These are phyloP conservation scores for Chaetomiaceae sp. DNA, from an alignment of 2,329 filamentous ascomycete species.

Conservation along the genomic window DNA sequence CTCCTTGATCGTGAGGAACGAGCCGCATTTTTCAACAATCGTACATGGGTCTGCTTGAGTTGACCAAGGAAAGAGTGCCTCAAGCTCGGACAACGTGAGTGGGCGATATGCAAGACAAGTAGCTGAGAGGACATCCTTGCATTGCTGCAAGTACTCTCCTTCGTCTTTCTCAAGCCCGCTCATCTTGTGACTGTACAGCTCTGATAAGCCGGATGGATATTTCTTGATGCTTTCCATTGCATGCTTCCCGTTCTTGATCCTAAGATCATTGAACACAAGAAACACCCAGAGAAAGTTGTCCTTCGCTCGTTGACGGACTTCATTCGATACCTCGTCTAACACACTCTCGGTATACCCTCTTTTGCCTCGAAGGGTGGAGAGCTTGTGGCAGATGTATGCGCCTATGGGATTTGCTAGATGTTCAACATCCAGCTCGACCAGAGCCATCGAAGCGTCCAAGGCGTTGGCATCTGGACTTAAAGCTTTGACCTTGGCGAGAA, in stretches of 20 bases:
- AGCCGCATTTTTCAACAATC: constrained; percentile 27
- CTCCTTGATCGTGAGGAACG: constrained; percentile 27
- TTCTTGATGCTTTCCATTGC: constrained; percentile 15
- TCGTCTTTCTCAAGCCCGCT: constrained; percentile 8
- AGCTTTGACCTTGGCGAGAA: not conserved
- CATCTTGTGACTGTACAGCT: constrained; percentile 27
- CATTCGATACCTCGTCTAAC: constrained; percentile 7
- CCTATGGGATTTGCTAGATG: constrained; percentile 12
- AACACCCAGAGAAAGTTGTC: constrained; percentile 36
- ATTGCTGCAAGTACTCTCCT: constrained; percentile 11
- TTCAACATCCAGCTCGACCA: constrained; percentile 16
- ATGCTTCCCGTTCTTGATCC: constrained; percentile 13
- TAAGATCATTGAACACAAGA: constrained; percentile 25
- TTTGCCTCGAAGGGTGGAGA: constrained; percentile 6
- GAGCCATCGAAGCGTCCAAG: not conserved
- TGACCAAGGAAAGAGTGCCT: constrained; percentile 11
- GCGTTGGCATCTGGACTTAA: not conserved
- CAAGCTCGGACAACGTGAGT: constrained; percentile 19
- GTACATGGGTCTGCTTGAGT: not conserved
- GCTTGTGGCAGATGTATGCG: constrained; percentile 15
- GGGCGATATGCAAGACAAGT: constrained; percentile 18
- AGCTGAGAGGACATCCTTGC: constrained; percentile 15
- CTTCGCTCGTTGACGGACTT: constrained; percentile 26
- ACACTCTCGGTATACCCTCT: constrained; percentile 10
- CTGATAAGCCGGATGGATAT: constrained; percentile 21